Percentiles rank a stretch among this genome's conserved stretches.
These are phyloP conservation scores for Russula emetica DNA, from an alignment of 768 basidiomycete species.

Conservation along the genomic window DNA sequence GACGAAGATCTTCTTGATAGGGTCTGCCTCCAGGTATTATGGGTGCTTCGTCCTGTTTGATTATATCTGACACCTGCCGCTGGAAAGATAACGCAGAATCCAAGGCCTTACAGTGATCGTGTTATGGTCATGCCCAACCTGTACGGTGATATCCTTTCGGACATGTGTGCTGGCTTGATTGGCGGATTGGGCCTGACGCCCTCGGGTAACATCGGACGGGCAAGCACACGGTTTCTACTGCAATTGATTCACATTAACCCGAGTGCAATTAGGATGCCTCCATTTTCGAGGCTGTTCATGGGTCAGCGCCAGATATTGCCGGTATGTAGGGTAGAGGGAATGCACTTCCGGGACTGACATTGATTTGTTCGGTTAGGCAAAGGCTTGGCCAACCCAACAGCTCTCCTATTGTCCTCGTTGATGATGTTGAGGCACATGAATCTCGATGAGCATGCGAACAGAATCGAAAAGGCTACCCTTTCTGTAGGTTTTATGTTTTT, in stretches of 20 bases:
- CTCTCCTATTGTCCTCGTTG: conserved; percentile 85
- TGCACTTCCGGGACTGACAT: neutral
- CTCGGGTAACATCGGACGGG: conserved; percentile 94
- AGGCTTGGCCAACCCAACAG: conserved; percentile 98
- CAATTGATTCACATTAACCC: conserved; percentile 19
- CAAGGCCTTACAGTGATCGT: conserved; percentile 86
- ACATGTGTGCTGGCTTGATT: conserved; percentile 98
- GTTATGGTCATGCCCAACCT: conserved; percentile 99
- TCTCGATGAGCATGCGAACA: conserved; percentile 73
- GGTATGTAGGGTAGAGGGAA: conserved; percentile 43
- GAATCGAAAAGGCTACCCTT: conserved; percentile 90
- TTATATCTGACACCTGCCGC: neutral
- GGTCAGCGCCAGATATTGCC: conserved; percentile 98
- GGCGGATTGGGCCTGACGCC: conserved; percentile 96
- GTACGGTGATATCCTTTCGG: conserved; percentile 92
- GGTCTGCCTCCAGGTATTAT: conserved; percentile 80
- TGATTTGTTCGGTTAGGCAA: conserved; percentile 49
- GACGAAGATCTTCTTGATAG: conserved; percentile 97
- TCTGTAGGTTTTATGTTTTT: conserved; percentile 42
- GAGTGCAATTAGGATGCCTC: conserved; percentile 75
- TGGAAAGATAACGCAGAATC: conserved; percentile 82
- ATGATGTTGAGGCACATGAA: conserved; percentile 99
- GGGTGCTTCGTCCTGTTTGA: neutral
- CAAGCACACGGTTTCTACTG: conserved; percentile 36
- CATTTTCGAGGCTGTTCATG: conserved; percentile 99